Percentiles rank a stretch among this genome's conserved stretches.
These are phyloP conservation scores for Acanthamoeba royreba DNA, from an alignment of 208 protist species.

Conservation along the genomic window DNA sequence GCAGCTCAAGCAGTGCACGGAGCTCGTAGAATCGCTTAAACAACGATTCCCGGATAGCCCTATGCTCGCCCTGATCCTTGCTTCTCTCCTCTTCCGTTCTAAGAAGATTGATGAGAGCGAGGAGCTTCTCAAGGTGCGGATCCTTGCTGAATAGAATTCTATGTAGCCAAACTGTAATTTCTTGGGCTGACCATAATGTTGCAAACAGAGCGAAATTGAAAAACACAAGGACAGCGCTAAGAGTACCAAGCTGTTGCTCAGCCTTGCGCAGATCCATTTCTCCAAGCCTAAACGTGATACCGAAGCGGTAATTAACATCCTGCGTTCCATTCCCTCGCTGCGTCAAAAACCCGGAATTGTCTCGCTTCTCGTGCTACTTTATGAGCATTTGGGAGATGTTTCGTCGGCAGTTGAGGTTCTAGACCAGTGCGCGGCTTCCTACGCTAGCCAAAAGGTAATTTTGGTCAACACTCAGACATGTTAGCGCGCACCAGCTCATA, in stretches of 20 bases:
- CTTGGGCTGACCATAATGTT: too few relatives aligned
- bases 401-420: background rate
- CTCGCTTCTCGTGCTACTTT: background rate
- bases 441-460: conserved; percentile 4
- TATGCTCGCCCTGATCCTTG: conserved; percentile 22
- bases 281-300: background rate
- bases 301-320: background rate
- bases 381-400: conserved; percentile 30
- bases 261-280: conserved; percentile 20
- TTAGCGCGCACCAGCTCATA: background rate
- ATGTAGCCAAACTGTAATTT: too few relatives aligned
- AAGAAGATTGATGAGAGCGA: conserved; percentile 45
- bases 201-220: background rate
- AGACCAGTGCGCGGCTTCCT: background rate
- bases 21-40: background rate
- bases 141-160: background rate
- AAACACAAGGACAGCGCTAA: conserved; percentile 1
- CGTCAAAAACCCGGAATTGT: background rate
- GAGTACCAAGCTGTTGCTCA: conserved; percentile 29
- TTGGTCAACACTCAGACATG: too few relatives aligned
- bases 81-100: conserved; percentile 13
- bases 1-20: conserved; percentile 7
- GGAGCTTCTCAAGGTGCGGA: background rate
- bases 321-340: conserved; percentile 11
- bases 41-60: conserved; percentile 24